Evolutionary conservation across 306 rosid genomes (phyloP).

Genomic region (Acmispon strigosus): DNA sequence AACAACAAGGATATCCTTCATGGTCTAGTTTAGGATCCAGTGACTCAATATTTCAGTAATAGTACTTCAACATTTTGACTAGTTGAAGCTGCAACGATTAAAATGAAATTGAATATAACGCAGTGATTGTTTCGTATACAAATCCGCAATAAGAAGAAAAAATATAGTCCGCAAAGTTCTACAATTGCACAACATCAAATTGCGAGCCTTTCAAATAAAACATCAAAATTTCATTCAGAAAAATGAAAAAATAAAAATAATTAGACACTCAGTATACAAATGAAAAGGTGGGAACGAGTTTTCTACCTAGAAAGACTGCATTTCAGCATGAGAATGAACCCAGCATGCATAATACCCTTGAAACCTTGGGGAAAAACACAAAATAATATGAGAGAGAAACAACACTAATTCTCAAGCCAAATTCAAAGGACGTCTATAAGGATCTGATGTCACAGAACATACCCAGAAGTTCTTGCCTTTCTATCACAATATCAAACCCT

Average conservation of each 20-base stretch:
- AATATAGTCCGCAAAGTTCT: background rate
- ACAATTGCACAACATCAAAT: background rate
- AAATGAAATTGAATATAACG: background rate
- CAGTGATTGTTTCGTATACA: background rate
- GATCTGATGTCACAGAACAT: background rate
- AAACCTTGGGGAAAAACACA: conserved; percentile 16
- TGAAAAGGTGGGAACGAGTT: conserved; percentile 18
- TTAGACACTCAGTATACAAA: background rate
- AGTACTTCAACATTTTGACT: background rate
- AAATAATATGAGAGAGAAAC: background rate
- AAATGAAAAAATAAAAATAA: background rate
- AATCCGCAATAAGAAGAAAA: background rate
- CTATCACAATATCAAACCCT: background rate
- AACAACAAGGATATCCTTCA: background rate
- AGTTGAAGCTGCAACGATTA: background rate
- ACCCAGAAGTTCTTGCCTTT: background rate
- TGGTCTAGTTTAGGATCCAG: background rate
- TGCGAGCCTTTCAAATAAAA: background rate
- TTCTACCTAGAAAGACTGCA: conserved; percentile 40
- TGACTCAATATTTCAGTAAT: background rate
- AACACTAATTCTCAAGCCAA: background rate
- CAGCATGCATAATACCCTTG: conserved; percentile 43
- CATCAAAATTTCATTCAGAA: background rate
- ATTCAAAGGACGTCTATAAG: background rate
- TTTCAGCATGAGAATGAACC: conserved; percentile 32